Evolutionary conservation across 192 early-diverging fungal genomes (phyloP).

Genomic region (Ramicandelaber brevisporus): DNA sequence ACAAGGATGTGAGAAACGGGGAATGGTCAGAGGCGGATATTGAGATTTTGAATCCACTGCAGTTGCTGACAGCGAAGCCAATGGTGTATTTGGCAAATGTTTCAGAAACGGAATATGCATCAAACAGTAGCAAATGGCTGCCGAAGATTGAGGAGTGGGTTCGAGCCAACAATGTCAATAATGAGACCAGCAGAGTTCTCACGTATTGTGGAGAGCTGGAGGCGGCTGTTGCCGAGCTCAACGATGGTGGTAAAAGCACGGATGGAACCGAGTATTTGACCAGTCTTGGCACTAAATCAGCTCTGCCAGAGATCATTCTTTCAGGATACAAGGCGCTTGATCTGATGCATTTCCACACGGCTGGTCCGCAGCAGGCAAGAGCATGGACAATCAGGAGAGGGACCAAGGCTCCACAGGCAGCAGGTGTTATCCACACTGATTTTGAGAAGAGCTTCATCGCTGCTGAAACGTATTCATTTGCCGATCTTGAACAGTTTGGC

Average conservation of each 20-base stretch:
- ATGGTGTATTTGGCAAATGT: constrained; percentile 24
- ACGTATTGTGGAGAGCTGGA: too few species aligned
- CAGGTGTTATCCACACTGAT: constrained; percentile 13
- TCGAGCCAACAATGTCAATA: constrained; percentile 16
- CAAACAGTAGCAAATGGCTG: constrained; percentile 29
- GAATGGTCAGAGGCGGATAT: constrained; percentile 23
- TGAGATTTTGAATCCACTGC: constrained; percentile 22
- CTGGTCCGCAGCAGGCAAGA: constrained; percentile 19
- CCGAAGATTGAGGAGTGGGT: constrained; percentile 29
- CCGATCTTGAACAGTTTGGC: constrained; percentile 18
- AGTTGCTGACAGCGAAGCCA: constrained; percentile 32
- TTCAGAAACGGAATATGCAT: constrained; percentile 18
- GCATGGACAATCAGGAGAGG: constrained; percentile 29
- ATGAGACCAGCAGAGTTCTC: constrained; percentile 7
- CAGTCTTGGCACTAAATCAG: constrained; percentile 2
- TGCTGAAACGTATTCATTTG: constrained; percentile 20
- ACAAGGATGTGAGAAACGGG: constrained; percentile 21
- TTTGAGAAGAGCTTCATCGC: constrained; percentile 26
- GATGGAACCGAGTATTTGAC: constrained; percentile 15
- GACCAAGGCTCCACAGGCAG: constrained; percentile 23
- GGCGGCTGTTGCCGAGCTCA: too few species aligned
- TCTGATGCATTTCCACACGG: constrained; percentile 26
- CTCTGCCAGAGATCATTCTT: constrained; percentile 22
- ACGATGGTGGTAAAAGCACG: too few species aligned
- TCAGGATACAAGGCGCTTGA: constrained; percentile 21